These are phyloP conservation scores for Venturia aucupariae DNA, from an alignment of 2,329 filamentous ascomycete species.

Conservation along the genomic window DNA sequence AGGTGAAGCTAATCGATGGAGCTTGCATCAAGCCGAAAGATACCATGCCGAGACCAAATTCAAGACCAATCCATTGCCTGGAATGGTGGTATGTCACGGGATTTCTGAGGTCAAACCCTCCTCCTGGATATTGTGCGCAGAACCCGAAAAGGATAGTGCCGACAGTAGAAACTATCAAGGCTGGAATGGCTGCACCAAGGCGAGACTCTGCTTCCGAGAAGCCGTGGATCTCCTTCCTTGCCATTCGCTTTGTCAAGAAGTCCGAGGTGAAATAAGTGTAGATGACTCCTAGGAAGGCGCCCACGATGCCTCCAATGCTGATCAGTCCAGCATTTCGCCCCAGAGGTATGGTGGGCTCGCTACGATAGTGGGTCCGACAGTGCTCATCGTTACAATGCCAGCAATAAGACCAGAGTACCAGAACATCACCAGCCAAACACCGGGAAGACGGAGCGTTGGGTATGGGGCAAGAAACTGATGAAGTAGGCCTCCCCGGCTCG, in stretches of 20 bases:
- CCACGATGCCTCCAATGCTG: constrained; percentile 31
- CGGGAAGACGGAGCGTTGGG: constrained; percentile 30
- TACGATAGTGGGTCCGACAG: constrained; percentile 30
- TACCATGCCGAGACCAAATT: constrained; percentile 33
- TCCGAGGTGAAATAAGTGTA: constrained; percentile 32
- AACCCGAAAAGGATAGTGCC: constrained; percentile 33
- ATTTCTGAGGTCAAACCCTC: constrained; percentile 11
- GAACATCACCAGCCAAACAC: constrained; percentile 33
- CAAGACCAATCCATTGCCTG: constrained; percentile 31
- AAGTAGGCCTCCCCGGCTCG: constrained; percentile 27
- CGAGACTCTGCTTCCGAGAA: constrained; percentile 32
- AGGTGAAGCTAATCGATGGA: constrained; percentile 35
- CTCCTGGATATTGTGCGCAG: constrained; percentile 28
- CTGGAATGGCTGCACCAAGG: constrained; percentile 30
- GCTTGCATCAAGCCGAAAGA: constrained; percentile 34
- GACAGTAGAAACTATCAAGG: constrained; percentile 28
- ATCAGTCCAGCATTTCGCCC: constrained; percentile 32
- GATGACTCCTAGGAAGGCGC: constrained; percentile 27
- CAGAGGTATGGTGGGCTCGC: constrained; percentile 33
- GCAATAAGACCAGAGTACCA: constrained; percentile 36
- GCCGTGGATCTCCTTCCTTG: constrained; percentile 28
- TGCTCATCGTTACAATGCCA: constrained; percentile 30
- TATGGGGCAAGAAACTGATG: constrained; percentile 30
- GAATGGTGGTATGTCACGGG: neutral
- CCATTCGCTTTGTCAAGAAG: constrained; percentile 28